Conservation (phyloP, 2,329 filamentous ascomycete genomes). For the Sporothrix inflata region DNA sequence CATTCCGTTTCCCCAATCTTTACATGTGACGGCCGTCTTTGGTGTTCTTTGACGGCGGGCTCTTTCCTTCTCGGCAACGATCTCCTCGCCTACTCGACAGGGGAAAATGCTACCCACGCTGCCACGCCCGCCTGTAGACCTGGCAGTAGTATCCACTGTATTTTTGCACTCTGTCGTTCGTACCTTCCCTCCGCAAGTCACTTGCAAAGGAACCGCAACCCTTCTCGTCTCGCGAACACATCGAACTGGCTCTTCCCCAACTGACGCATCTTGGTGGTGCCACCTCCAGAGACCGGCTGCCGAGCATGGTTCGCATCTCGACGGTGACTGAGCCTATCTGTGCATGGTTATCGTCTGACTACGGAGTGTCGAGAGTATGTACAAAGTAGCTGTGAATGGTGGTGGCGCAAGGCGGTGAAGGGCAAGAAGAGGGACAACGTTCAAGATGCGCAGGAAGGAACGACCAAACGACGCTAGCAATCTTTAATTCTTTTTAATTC, state of each 20-base stretch:
- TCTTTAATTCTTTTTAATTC: not conserved
- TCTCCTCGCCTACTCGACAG: not conserved
- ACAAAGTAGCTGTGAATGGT: not conserved
- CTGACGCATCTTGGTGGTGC: not conserved
- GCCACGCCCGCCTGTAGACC: not conserved
- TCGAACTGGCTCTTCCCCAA: constrained; percentile 3
- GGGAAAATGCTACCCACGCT: constrained; percentile 6
- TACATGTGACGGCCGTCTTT: not conserved
- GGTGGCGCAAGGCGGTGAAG: constrained; percentile 12
- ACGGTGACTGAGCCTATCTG: not conserved
- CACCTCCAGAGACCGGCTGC: not conserved
- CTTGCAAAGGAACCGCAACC: not conserved
- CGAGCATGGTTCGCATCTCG: not conserved
- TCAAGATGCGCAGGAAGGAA: not conserved
- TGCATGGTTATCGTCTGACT: not conserved
- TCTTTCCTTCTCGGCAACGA: constrained; percentile 1
- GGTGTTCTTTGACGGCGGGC: not conserved
- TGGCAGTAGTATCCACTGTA: not conserved
- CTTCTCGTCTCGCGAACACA: too few relatives aligned
- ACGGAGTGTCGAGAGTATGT: not conserved
- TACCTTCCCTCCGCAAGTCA: not conserved
- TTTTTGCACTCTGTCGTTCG: not conserved
- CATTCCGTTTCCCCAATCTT: constrained; percentile 6
- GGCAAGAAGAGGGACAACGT: not conserved
- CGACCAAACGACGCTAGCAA: not conserved